Percentiles rank a stretch among this genome's conserved stretches.
Evolutionary conservation across 331 rosid genomes (phyloP).

Genomic region (Spiraea crenata): DNA sequence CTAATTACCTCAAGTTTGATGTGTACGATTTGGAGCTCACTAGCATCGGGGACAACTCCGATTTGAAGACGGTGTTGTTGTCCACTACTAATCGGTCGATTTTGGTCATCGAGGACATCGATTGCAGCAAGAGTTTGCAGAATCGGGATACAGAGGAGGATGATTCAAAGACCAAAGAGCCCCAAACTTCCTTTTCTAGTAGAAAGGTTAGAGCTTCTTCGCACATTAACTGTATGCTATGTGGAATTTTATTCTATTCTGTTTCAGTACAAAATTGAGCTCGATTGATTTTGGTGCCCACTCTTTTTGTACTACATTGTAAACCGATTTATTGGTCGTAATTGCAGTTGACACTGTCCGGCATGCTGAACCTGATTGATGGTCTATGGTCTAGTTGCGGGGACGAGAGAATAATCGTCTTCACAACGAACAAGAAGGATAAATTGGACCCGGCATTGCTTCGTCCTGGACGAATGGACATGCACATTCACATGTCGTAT

Average conservation of each 20-base stretch:
- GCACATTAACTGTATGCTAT: too few species aligned
- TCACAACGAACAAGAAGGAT: constrained; percentile 52
- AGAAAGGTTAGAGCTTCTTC: too few species aligned
- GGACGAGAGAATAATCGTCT: constrained; percentile 46
- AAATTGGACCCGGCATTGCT: constrained; percentile 43
- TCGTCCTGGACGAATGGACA: constrained; percentile 55
- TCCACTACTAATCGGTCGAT: constrained; percentile 42
- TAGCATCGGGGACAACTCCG: constrained; percentile 21
- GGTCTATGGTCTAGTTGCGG: constrained; percentile 55
- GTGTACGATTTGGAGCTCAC: constrained; percentile 44
- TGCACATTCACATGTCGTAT: constrained; percentile 51
- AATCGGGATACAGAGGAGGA: constrained; percentile 19
- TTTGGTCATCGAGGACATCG: constrained; percentile 50
- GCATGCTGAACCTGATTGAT: constrained; percentile 47
- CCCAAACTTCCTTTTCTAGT: too few species aligned
- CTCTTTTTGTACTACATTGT: too few species aligned
- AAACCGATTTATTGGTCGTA: too few species aligned
- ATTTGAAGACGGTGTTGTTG: constrained; percentile 31
- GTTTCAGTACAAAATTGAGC: too few species aligned
- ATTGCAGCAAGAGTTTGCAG: constrained; percentile 37
- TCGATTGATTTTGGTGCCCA: too few species aligned
- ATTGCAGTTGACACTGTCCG: constrained; percentile 45
- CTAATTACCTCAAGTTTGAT: constrained; percentile 37
- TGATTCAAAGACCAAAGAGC: too few species aligned
- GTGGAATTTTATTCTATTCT: too few species aligned